Evolutionary conservation across 177 flowering plant species (phyloP), one percentile per base, ranked within the genome.

Genomic region (Vitis hybrid): DNA sequence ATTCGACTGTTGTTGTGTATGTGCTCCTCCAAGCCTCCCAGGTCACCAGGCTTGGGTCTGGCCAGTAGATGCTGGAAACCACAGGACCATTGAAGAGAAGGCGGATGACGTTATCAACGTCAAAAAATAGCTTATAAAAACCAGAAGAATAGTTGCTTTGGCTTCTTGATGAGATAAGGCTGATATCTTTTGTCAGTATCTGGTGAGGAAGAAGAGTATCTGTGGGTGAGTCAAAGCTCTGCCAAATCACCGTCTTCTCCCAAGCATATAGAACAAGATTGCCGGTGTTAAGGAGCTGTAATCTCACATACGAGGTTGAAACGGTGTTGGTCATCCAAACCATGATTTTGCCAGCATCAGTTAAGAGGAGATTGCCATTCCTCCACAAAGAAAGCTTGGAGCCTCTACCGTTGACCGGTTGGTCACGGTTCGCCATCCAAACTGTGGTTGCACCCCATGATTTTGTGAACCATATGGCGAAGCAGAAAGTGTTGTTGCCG

Each of bases 371-470:
- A 51, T 78, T 62, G 13, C 85, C 86, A 16, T 16, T 49, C 6
- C 35, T 11, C 12, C 1, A 4, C 1, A 84, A 30, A 1, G 64
- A 63, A 2, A 83, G 65, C 40, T 30, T 60, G 3, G 87, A 78
- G 32, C 67, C 27, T 50, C 52, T 70, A 2, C 85, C 85, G 32
- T 85, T 85, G 2, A 83, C 86, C 0, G 86, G 86, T 2, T 27
- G 18, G 62, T 85, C 84, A 8, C 86, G 78, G 69, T 82, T 85
- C 1, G 83, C 82, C 79, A 74, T 76, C 84, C 84, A 82, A 27
- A 76, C 83, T 0, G 72, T 24, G 27, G 83, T 75, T 19, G 62
- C 14, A 24, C 72, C 30, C 8, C 56, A 30, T 4, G 80, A 50
- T 2, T 64, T 24, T 11, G 65, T 64, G 74, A 70, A 76, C 85